Evolutionary conservation across 1,284 basidiomycete genomes (phyloP).

Genomic region (Leucoagaricus sp.): DNA sequence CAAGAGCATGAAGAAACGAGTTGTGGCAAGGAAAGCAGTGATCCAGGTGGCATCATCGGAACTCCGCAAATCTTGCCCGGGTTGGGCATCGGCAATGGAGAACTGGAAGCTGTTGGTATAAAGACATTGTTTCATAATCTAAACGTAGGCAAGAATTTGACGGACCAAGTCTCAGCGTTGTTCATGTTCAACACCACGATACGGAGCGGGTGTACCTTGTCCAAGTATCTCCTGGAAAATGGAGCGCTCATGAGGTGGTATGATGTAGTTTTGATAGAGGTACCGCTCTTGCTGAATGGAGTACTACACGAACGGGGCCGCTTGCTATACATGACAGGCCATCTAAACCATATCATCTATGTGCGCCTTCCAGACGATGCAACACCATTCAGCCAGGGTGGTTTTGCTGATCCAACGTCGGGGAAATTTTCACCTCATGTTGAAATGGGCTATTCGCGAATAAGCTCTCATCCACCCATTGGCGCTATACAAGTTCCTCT

Average conservation of each 20-base stretch:
- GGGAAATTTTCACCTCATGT: slow-evolving; percentile 21
- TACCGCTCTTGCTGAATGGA: slow-evolving; percentile 18
- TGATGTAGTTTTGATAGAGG: slow-evolving; percentile 4
- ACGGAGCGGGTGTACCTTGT: background rate
- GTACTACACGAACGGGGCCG: slow-evolving; percentile 17
- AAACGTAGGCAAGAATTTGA: slow-evolving; percentile 19
- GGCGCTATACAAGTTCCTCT: background rate
- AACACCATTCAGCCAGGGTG: slow-evolving; percentile 17
- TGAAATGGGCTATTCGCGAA: slow-evolving; percentile 16
- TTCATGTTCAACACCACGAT: slow-evolving; percentile 7
- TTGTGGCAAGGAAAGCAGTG: slow-evolving; percentile 21
- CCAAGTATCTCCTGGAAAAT: background rate
- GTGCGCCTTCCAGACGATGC: slow-evolving; percentile 18
- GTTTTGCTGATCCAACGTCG: slow-evolving; percentile 15
- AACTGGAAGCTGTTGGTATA: slow-evolving; percentile 19
- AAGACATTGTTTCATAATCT: slow-evolving; percentile 21
- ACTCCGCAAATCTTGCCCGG: slow-evolving; percentile 25
- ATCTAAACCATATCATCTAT: slow-evolving; percentile 17
- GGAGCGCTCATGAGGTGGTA: too few species aligned
- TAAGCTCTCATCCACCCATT: slow-evolving; percentile 1
- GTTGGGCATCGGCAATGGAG: slow-evolving; percentile 24
- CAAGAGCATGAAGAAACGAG: slow-evolving; percentile 3
- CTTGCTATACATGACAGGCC: slow-evolving; percentile 13
- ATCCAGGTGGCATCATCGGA: slow-evolving; percentile 24
- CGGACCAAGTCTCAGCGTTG: slow-evolving; percentile 15